These are phyloP conservation scores for Salix suchowensis DNA, from an alignment of 345 rosid genomes.

Conservation along the genomic window DNA sequence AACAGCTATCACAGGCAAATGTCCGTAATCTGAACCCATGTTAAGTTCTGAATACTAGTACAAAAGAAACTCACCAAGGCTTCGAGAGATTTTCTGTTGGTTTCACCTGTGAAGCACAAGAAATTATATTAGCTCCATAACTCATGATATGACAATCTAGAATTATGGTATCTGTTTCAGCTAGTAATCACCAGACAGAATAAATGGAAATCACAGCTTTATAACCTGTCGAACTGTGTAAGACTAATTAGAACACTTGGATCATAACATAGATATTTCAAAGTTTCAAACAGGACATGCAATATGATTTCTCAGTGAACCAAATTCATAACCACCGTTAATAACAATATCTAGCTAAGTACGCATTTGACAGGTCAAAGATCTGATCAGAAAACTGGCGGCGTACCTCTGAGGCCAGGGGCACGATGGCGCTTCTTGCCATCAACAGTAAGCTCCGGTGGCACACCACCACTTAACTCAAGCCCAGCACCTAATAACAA, in stretches of 20 bases:
- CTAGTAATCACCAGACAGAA: background rate
- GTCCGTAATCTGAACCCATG: background rate
- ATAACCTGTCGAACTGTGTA: background rate
- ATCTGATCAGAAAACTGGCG: background rate
- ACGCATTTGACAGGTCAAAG: background rate
- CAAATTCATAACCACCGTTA: background rate
- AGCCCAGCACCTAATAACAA: slow-evolving; percentile 38
- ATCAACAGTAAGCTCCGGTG: slow-evolving; percentile 31
- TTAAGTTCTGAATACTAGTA: background rate
- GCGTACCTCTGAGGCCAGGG: slow-evolving; percentile 63
- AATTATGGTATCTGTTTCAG: background rate
- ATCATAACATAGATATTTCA: background rate
- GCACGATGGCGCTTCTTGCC: slow-evolving; percentile 44
- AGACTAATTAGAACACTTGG: background rate
- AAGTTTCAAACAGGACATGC: background rate
- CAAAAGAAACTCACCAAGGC: slow-evolving; percentile 55
- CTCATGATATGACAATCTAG: background rate
- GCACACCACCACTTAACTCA: slow-evolving; percentile 38
- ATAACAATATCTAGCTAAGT: background rate
- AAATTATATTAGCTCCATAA: background rate
- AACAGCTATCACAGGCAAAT: background rate
- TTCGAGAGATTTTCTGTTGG: slow-evolving; percentile 65
- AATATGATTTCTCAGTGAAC: background rate
- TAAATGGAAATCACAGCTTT: background rate
- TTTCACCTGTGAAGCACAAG: slow-evolving; percentile 55